phyloP scores from a whole-genome alignment of 1,284 basidiomycete genomes.

The Tylopilus sp. region DNA sequence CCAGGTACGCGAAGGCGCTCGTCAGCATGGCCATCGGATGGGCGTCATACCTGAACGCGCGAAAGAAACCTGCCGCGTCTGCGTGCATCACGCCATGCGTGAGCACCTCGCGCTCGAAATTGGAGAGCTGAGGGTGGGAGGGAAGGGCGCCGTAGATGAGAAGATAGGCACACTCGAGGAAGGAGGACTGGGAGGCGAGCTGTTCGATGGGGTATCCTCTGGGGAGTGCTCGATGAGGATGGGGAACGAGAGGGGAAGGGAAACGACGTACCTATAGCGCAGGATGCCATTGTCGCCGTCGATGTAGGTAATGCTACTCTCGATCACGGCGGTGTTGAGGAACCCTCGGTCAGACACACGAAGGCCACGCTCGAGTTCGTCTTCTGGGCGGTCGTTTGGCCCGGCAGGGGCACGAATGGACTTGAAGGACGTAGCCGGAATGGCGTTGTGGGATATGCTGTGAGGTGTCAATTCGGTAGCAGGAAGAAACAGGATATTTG shows the following conservation, averaged over 20 bases:
- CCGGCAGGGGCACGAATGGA: conserved; percentile 68
- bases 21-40: conserved; percentile 92
- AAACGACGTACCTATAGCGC: conserved; percentile 68
- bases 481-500: neutral
- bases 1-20: conserved; percentile 86
- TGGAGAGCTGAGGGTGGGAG: conserved; percentile 64
- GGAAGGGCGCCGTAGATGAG: conserved; percentile 90
- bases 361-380: conserved; percentile 85
- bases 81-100: conserved; percentile 83
- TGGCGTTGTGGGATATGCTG: conserved; percentile 82
- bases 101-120: conserved; percentile 81
- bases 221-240: conserved; percentile 1
- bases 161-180: conserved; percentile 88
- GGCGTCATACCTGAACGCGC: conserved; percentile 88
- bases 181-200: conserved; percentile 80
- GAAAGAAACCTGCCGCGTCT: conserved; percentile 85
- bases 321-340: conserved; percentile 88
- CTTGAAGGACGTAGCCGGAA: conserved; percentile 87
- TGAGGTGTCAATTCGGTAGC: conserved; percentile 16
- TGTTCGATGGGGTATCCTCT: conserved; percentile 96
- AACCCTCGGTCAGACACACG: conserved; percentile 85
- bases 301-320: conserved; percentile 87
- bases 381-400: conserved; percentile 77
- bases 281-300: conserved; percentile 87
- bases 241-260: neutral